A percentile compares a stretch with the other conserved stretches of the same genome.
Conservation (phyloP, 1,284 basidiomycete species). For the Heterobasidion parviporum region DNA sequence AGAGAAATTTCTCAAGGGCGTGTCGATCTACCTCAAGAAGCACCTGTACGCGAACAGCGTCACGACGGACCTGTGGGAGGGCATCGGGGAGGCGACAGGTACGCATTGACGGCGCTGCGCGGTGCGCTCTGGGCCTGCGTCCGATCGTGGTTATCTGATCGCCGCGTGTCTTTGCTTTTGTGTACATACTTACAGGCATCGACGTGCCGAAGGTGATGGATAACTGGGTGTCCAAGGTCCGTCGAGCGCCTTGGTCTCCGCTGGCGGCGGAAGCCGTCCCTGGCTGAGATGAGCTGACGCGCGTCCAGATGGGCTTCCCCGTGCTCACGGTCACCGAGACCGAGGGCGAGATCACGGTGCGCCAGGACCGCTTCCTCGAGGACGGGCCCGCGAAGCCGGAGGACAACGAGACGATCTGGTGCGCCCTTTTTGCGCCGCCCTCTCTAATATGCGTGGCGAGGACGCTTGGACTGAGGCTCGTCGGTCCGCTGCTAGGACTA, state of each 20-base stretch:
- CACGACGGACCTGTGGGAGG: constrained; percentile 87
- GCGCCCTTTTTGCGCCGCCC: constrained; percentile 3
- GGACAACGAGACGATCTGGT: constrained; percentile 92
- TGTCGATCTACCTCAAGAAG: constrained; percentile 89
- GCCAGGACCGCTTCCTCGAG: constrained; percentile 91
- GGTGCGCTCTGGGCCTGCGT: background rate
- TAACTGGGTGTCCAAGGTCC: constrained; percentile 85
- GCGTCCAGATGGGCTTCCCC: constrained; percentile 69
- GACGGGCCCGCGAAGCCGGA: constrained; percentile 72
- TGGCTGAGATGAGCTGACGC: background rate
- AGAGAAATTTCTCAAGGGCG: constrained; percentile 80
- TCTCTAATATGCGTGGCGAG: background rate
- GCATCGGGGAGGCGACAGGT: constrained; percentile 73
- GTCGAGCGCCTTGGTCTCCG: constrained; percentile 11
- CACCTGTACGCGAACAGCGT: constrained; percentile 79
- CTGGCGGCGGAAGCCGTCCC: background rate
- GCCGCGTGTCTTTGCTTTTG: background rate
- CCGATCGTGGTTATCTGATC: background rate
- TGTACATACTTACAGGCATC: constrained; percentile 32
- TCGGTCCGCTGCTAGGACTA: constrained; percentile 37
- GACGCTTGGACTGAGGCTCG: background rate
- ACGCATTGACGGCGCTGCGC: background rate
- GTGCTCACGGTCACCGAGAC: constrained; percentile 83
- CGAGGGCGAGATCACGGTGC: constrained; percentile 60
- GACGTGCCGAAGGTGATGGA: constrained; percentile 84